A percentile compares a stretch with the other conserved stretches of the same genome.
phyloP scores from a whole-genome alignment of 192 early-diverging fungal species.

The Backusella mclennaniae region DNA sequence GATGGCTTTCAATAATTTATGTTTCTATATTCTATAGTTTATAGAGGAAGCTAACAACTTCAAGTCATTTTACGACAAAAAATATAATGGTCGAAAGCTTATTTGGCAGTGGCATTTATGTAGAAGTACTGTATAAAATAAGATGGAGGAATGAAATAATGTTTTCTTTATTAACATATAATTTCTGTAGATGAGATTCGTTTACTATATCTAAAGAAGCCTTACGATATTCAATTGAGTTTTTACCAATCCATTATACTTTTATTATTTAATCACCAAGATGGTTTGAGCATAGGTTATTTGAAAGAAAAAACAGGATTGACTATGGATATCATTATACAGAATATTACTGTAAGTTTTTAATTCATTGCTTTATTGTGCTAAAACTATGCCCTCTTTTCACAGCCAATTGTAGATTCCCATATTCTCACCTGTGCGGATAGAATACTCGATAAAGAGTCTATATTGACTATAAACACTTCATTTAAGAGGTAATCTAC shows the following conservation, averaged over 20 bases:
- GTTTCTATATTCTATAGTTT: neutral
- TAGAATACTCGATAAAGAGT: neutral
- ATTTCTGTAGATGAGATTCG: neutral
- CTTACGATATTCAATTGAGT: neutral
- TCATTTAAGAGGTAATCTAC: neutral
- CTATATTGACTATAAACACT: neutral
- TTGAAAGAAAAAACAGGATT: neutral
- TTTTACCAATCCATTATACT: neutral
- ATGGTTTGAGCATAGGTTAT: neutral
- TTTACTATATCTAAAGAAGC: neutral
- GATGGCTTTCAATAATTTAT: neutral
- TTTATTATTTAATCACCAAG: neutral
- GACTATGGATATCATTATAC: neutral
- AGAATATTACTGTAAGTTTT: neutral
- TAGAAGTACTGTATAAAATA: neutral
- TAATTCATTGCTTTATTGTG: neutral
- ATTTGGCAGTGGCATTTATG: neutral
- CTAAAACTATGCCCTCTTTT: neutral
- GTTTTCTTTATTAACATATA: neutral
- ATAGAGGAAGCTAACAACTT: neutral
- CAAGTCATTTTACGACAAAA: neutral
- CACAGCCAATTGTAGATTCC: neutral
- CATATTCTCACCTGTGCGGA: neutral
- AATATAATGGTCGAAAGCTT: neutral
- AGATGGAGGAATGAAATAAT: neutral